phyloP scores from a whole-genome alignment of 768 basidiomycete species.

The Pholiota molesta region DNA sequence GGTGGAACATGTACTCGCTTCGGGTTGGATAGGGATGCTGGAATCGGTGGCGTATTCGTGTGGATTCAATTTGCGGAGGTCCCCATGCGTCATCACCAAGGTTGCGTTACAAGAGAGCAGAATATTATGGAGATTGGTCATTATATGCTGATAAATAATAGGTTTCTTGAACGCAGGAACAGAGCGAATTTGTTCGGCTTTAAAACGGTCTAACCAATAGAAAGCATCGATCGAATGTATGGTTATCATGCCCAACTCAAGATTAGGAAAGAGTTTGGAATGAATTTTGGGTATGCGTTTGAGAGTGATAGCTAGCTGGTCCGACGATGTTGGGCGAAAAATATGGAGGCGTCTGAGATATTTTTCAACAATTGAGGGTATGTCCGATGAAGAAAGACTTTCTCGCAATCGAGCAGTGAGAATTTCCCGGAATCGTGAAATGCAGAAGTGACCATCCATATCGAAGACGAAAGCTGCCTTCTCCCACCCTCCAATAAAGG shows the following conservation, averaged over 20 bases:
- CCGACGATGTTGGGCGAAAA: constrained; percentile 68
- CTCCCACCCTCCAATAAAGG: constrained; percentile 57
- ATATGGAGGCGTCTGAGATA: constrained; percentile 63
- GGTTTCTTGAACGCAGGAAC: constrained; percentile 14
- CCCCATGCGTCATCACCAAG: constrained; percentile 1
- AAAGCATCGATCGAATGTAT: constrained; percentile 80
- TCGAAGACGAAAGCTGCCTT: constrained; percentile 73
- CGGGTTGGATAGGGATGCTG: neutral
- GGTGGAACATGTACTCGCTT: neutral
- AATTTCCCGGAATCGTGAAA: constrained; percentile 54
- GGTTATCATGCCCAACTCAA: constrained; percentile 66
- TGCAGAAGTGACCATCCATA: constrained; percentile 66
- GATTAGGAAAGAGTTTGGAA: constrained; percentile 44
- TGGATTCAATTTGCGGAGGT: neutral
- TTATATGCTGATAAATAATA: constrained; percentile 47
- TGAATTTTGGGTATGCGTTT: constrained; percentile 59
- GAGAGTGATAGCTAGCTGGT: constrained; percentile 72
- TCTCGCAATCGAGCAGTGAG: constrained; percentile 49
- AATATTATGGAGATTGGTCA: constrained; percentile 49
- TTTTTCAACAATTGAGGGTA: constrained; percentile 20
- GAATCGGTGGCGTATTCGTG: neutral
- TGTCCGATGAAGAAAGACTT: constrained; percentile 27
- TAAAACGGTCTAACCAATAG: constrained; percentile 78
- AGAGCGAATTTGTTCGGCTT: constrained; percentile 52
- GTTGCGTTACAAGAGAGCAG: constrained; percentile 32